Evolutionary conservation across 139 green algal genomes (phyloP).

Genomic region (Mychonastes homosphaera): DNA sequence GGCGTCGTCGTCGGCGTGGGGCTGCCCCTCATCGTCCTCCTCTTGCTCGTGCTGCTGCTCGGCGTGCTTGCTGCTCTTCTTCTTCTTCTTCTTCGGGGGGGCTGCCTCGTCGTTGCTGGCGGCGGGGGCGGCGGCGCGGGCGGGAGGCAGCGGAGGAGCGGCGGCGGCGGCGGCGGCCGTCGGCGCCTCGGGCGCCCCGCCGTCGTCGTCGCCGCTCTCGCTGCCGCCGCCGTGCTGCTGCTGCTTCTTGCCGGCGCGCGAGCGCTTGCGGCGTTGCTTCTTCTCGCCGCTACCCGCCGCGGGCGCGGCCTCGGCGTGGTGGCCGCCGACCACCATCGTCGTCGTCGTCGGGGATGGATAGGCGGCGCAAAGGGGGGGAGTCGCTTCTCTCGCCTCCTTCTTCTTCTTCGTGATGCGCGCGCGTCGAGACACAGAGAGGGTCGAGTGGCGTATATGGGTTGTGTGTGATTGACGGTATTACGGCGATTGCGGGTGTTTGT

Average conservation of each 20-base stretch:
- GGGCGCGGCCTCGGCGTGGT: too few relatives aligned
- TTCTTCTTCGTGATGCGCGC: too few relatives aligned
- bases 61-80: background rate
- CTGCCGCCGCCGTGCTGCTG: background rate
- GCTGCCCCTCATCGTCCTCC: conserved; percentile 5
- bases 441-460: too few relatives aligned
- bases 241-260: conserved; percentile 1
- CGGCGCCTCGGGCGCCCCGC: background rate
- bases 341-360: too few relatives aligned
- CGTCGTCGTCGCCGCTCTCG: conserved; percentile 5
- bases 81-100: background rate
- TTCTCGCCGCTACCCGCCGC: too few relatives aligned
- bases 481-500: too few relatives aligned
- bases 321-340: too few relatives aligned
- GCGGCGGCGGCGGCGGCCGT: too few relatives aligned
- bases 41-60: background rate
- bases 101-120: background rate
- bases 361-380: too few relatives aligned
- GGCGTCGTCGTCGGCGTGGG: background rate
- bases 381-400: too few relatives aligned
- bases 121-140: background rate
- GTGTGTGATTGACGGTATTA: too few relatives aligned
- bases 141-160: background rate
- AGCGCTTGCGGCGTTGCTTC: background rate
- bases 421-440: too few relatives aligned